Conservation (phyloP, 768 basidiomycete species). For the Porphyrellus cyaneotinctus region DNA sequence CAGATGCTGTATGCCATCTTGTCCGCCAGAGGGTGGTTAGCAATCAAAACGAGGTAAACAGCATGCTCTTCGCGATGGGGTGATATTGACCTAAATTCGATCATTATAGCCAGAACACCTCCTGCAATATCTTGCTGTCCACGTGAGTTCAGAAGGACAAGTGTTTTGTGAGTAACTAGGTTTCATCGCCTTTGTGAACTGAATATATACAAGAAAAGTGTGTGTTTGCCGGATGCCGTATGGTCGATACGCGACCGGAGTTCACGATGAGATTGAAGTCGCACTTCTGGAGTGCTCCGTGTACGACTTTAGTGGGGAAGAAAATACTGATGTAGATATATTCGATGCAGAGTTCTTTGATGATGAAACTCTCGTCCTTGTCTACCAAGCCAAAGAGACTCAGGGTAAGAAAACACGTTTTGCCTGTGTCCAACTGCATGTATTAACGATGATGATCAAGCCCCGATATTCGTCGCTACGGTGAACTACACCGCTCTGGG, state of each 20-base stretch:
- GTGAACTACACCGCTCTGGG: slow-evolving; percentile 57
- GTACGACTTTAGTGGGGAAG: slow-evolving; percentile 31
- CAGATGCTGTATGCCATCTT: slow-evolving; percentile 32
- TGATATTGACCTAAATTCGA: slow-evolving; percentile 28
- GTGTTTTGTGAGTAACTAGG: slow-evolving; percentile 43
- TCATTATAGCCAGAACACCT: slow-evolving; percentile 38
- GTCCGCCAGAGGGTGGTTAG: slow-evolving; percentile 53
- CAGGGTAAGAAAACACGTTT: slow-evolving; percentile 41
- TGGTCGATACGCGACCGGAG: slow-evolving; percentile 36
- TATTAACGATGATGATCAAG: slow-evolving; percentile 39
- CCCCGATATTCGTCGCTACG: slow-evolving; percentile 56
- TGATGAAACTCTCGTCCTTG: slow-evolving; percentile 61
- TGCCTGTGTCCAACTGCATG: slow-evolving; percentile 8
- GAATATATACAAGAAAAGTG: slow-evolving; percentile 44
- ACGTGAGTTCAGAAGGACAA: slow-evolving; percentile 39
- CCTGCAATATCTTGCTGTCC: slow-evolving; percentile 51
- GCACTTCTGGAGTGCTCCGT: slow-evolving; percentile 50
- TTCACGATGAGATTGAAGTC: slow-evolving; percentile 39
- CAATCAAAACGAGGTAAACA: slow-evolving; percentile 48
- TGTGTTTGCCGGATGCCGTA: slow-evolving; percentile 54
- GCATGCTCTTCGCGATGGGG: slow-evolving; percentile 22
- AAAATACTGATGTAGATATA: slow-evolving; percentile 43
- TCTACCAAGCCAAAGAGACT: slow-evolving; percentile 49
- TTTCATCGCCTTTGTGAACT: slow-evolving; percentile 25
- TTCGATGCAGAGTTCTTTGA: slow-evolving; percentile 78